Base-by-base conservation (phyloP, 169 alveolate species). In the Plasmodium berghei region DNA sequence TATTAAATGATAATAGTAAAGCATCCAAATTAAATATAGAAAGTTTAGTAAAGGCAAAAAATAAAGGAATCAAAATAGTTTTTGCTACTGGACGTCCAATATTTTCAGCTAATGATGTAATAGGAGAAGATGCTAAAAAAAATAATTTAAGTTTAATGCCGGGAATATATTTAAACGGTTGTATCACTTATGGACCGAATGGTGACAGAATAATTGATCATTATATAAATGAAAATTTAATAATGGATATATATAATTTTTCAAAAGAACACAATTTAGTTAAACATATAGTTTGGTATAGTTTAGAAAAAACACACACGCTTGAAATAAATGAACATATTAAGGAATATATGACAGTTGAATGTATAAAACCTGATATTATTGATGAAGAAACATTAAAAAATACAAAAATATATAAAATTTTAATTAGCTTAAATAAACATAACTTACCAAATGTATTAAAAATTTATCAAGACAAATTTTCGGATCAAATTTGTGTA, bases 111-210 rank as follows among this genome's bases (percentile, higher is more conserved):
- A 69, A 75, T 49, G 59, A 56, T 4, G 54, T 75, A 10, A 75
- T 75, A 46, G 89, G 75, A n/a, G 74, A 75, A 63, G 48, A 75
- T 22, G 9, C 63, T 46, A 75, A 75, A 49, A 75, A 75, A 52
- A 10, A 45, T 28, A 67, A 75, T 10, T 46, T 75, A 62, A 75
- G 88, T 26, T 56, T 52, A 8, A 24, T 87, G 12, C 95, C 95
- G 5, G 95, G 95, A 20, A 83, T 92, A 54, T 92, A 72, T 54
- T 62, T 92, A 45, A 92, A 92, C 52, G 95, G 95, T 2, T 66
- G 92, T 24, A 77, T 88, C 28, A 92, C 90, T 20, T 88, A 80
- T 69, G 93, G 73, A 22, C 56, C n/a, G 18, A 72, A 73, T n/a
- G 95, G 93, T 18, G 62, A 72, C 20, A 24, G 69, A 54, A 71